phyloP scores from a whole-genome alignment of 164 flowering plant species.

The Cinnamomum chago region DNA sequence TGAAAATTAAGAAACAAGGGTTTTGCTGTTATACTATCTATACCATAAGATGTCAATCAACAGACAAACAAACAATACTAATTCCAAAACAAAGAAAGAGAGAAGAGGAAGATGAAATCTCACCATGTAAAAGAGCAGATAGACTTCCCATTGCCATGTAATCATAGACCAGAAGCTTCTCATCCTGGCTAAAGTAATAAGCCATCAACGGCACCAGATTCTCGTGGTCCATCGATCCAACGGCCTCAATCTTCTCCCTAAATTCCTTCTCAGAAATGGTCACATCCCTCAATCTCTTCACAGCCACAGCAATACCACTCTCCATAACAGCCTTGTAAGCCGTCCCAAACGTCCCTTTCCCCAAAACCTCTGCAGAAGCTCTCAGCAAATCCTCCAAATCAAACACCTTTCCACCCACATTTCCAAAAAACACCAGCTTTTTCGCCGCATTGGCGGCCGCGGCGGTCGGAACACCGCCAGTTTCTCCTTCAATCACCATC shows the following conservation, averaged over 20 bases:
- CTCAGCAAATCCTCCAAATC: conserved; percentile 70
- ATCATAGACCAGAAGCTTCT: conserved; percentile 91
- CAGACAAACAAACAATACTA: neutral
- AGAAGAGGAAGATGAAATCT: conserved; percentile 15
- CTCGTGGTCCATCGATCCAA: conserved; percentile 64
- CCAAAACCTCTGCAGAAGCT: conserved; percentile 85
- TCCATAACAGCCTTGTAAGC: conserved; percentile 79
- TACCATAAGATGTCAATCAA: neutral
- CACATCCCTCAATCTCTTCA: conserved; percentile 90
- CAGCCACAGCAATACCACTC: conserved; percentile 55
- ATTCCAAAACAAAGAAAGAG: neutral
- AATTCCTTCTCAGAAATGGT: conserved; percentile 60
- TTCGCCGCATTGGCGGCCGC: conserved; percentile 20
- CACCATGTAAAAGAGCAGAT: conserved; percentile 95
- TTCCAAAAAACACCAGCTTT: conserved; percentile 51
- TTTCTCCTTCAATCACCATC: conserved; percentile 12
- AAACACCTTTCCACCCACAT: conserved; percentile 27
- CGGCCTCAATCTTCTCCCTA: conserved; percentile 63
- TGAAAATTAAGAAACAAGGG: neutral
- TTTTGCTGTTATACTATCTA: no score
- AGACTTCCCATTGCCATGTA: conserved; percentile 93
- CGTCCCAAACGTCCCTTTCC: conserved; percentile 79
- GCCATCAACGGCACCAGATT: conserved; percentile 81
- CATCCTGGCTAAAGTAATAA: conserved; percentile 64
- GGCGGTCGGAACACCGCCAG: conserved; percentile 5